Evolutionary conservation across 1,284 basidiomycete species (phyloP).

Genomic region (Apiotrichum brassicae): DNA sequence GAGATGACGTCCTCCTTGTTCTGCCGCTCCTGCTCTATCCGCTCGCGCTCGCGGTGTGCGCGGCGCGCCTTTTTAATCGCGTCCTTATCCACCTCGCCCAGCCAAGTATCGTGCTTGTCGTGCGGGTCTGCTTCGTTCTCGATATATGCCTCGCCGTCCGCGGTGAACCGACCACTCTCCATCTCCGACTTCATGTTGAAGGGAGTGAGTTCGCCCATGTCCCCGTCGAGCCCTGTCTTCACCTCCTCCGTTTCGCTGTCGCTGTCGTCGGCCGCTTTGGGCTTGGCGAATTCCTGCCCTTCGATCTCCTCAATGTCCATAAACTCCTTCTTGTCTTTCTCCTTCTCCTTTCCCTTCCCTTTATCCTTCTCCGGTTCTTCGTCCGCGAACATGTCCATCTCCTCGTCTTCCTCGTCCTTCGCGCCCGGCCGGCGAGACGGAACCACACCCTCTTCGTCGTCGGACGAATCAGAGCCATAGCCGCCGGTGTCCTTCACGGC

Average conservation of each 20-base stretch:
- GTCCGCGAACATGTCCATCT: constrained; percentile 75
- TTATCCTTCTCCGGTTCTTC: constrained; percentile 12
- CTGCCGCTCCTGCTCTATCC: constrained; percentile 63
- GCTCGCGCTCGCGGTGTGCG: constrained; percentile 62
- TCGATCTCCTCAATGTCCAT: constrained; percentile 88
- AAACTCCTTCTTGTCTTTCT: constrained; percentile 58
- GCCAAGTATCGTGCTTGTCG: constrained; percentile 90
- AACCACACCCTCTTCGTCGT: constrained; percentile 80
- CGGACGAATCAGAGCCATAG: constrained; percentile 85
- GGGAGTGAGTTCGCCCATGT: constrained; percentile 89
- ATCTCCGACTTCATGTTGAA: constrained; percentile 99
- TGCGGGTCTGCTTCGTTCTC: constrained; percentile 75
- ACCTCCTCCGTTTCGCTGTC: constrained; percentile 22
- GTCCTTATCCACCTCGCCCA: constrained; percentile 78
- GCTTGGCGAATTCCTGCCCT: constrained; percentile 74
- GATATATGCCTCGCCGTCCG: constrained; percentile 77
- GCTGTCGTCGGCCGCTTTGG: constrained; percentile 64
- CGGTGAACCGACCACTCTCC: constrained; percentile 92
- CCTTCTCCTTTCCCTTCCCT: constrained; percentile 20
- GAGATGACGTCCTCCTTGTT: constrained; percentile 51
- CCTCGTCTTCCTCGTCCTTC: constrained; percentile 53
- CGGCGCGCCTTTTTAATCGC: constrained; percentile 78
- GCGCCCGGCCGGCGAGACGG: constrained; percentile 52
- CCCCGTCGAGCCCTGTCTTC: constrained; percentile 42
- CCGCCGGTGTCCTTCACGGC: constrained; percentile 70